Percentiles rank a stretch among this genome's conserved stretches.
phyloP scores from a whole-genome alignment of 495 filamentous ascomycete species.

The Parachaetomium inaequale region DNA sequence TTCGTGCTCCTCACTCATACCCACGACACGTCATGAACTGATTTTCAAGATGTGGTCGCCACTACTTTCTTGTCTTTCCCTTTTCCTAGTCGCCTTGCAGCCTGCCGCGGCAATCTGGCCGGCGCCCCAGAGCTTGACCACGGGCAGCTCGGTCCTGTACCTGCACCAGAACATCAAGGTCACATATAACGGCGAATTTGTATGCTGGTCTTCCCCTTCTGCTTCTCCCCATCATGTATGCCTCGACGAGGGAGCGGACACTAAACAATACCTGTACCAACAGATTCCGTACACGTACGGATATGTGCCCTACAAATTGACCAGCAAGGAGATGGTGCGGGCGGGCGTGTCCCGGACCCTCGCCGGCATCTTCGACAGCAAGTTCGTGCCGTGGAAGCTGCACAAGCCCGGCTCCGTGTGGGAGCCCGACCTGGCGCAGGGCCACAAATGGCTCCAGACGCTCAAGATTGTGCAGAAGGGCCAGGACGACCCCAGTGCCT shows the following conservation, averaged over 20 bases:
- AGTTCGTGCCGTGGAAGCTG: slow-evolving; percentile 74
- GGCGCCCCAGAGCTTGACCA: slow-evolving; percentile 48
- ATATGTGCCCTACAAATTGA: slow-evolving; percentile 37
- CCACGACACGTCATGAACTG: slow-evolving; percentile 1
- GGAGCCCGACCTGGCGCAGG: slow-evolving; percentile 52
- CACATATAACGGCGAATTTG: slow-evolving; percentile 53
- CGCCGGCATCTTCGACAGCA: slow-evolving; percentile 54
- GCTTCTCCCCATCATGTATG: slow-evolving; percentile 8
- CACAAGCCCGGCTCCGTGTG: slow-evolving; percentile 55
- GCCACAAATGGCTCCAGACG: slow-evolving; percentile 48
- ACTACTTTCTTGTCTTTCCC: slow-evolving; percentile 29
- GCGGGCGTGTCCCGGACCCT: slow-evolving; percentile 46
- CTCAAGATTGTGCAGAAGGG: slow-evolving; percentile 58
- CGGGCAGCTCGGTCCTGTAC: slow-evolving; percentile 54
- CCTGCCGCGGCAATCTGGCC: slow-evolving; percentile 57
- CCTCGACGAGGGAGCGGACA: slow-evolving; percentile 17
- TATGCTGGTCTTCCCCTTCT: slow-evolving; percentile 39
- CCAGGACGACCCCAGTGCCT: slow-evolving; percentile 49
- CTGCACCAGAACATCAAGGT: slow-evolving; percentile 51
- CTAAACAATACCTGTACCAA: slow-evolving; percentile 32
- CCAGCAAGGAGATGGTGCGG: slow-evolving; percentile 48
- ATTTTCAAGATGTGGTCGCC: slow-evolving; percentile 29
- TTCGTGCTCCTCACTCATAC: background rate
- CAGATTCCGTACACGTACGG: slow-evolving; percentile 44
- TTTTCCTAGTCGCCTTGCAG: slow-evolving; percentile 35